These are phyloP conservation scores for Calocybe indica DNA, from an alignment of 768 basidiomycete species.

Conservation along the genomic window DNA sequence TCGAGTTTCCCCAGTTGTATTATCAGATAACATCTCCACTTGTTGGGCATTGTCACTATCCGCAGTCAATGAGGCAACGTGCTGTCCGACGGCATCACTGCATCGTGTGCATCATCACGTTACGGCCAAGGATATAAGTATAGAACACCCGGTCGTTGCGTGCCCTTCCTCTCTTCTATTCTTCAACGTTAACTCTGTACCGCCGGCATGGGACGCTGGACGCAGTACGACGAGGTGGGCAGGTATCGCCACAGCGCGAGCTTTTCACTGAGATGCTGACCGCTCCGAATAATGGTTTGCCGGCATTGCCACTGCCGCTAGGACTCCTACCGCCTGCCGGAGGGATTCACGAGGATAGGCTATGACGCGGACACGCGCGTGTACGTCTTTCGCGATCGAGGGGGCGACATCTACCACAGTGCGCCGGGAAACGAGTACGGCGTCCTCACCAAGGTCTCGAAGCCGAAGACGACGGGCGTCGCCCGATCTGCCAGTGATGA, in stretches of 20 bases:
- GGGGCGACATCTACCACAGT: constrained; percentile 38
- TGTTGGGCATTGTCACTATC: no score
- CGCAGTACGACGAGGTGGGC: constrained; percentile 28
- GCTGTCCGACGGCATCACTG: no score
- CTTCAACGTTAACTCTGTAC: not conserved
- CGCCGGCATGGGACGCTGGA: constrained; percentile 23
- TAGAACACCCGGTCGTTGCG: no score
- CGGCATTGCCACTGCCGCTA: constrained; percentile 6
- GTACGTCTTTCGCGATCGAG: constrained; percentile 42
- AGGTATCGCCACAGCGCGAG: not conserved
- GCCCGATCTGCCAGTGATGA: constrained; percentile 3
- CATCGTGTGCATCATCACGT: no score
- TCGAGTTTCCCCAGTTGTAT: no score
- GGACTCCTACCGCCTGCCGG: constrained; percentile 35
- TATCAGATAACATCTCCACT: no score
- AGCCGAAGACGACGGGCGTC: constrained; percentile 12
- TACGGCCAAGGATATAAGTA: no score
- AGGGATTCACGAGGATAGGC: constrained; percentile 42
- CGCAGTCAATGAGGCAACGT: no score
- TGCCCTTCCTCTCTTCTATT: no score
- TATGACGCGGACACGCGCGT: constrained; percentile 50
- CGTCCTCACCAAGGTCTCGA: constrained; percentile 27
- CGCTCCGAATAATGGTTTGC: not conserved
- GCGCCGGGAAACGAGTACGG: constrained; percentile 42
- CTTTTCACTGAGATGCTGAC: not conserved